A percentile compares a stretch with the other conserved stretches of the same genome.
Conservation (phyloP, 129 eudicot genomes). For the Glebionis coronaria region DNA sequence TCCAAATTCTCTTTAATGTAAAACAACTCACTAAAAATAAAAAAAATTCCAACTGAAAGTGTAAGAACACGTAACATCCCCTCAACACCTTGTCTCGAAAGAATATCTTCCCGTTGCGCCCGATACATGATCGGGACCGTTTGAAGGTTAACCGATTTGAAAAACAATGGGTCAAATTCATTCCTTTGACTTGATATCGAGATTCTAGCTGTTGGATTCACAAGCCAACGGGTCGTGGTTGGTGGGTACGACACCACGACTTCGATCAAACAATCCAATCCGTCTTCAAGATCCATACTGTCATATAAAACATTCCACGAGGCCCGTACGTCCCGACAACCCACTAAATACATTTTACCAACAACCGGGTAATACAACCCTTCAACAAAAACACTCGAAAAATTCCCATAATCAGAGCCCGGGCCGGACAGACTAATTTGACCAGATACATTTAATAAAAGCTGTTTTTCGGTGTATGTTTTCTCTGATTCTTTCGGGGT, state of each 20-base stretch:
- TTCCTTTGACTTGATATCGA: constrained; percentile 68
- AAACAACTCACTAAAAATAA: constrained; percentile 59
- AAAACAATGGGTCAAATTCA: constrained; percentile 75
- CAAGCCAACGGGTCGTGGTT: constrained; percentile 76
- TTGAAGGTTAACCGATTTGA: constrained; percentile 57
- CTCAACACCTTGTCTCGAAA: constrained; percentile 75
- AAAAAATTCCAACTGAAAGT: constrained; percentile 60
- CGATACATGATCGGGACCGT: constrained; percentile 76
- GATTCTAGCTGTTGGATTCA: constrained; percentile 71
- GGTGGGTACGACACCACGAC: constrained; percentile 83
- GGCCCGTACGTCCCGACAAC: constrained; percentile 86
- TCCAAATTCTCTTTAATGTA: constrained; percentile 50
- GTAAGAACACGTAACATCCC: constrained; percentile 73
- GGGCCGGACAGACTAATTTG: constrained; percentile 54
- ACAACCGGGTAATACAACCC: constrained; percentile 75
- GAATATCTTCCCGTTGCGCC: constrained; percentile 79
- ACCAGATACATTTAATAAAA: constrained; percentile 77
- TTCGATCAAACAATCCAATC: constrained; percentile 81
- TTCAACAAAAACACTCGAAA: constrained; percentile 64
- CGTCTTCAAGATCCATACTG: constrained; percentile 77
- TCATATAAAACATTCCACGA: constrained; percentile 62
- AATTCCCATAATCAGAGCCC: constrained; percentile 38
- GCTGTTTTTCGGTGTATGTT: constrained; percentile 60
- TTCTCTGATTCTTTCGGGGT: constrained; percentile 40
- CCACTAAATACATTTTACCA: constrained; percentile 80